Percentiles rank a stretch among this genome's conserved stretches.
Evolutionary conservation across 805 yeast genomes (phyloP).

Genomic region (Metschnikowia santaceciliae): DNA sequence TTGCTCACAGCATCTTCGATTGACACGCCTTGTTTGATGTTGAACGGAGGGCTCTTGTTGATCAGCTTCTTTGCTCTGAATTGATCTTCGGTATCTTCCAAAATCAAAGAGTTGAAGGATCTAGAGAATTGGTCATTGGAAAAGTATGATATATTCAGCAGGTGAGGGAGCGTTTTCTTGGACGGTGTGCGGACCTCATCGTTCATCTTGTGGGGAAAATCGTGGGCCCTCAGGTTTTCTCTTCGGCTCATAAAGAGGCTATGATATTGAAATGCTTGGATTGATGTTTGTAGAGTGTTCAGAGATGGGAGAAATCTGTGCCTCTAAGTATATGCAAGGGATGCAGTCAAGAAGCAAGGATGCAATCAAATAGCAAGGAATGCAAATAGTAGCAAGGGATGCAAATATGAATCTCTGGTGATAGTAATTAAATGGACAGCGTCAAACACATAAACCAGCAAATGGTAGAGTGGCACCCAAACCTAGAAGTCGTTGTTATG

Average conservation of each 20-base stretch:
- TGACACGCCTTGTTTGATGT: conserved; percentile 29
- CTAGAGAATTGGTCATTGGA: conserved; percentile 39
- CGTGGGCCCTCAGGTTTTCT: not conserved
- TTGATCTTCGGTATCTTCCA: conserved; percentile 33
- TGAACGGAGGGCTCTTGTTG: conserved; percentile 42
- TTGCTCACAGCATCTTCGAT: conserved; percentile 17
- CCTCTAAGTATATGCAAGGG: not conserved
- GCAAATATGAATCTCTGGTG: not conserved
- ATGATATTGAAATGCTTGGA: not conserved
- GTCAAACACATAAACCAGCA: not conserved
- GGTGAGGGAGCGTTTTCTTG: conserved; percentile 5
- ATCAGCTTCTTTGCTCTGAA: conserved; percentile 19
- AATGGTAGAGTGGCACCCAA: not conserved
- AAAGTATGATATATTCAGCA: conserved; percentile 27
- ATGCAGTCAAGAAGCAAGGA: not conserved
- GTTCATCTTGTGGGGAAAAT: not conserved
- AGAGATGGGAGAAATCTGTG: not conserved
- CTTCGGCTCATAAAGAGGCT: not conserved
- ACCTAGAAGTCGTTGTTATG: not conserved
- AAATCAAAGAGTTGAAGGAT: conserved; percentile 40
- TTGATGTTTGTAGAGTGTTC: not conserved
- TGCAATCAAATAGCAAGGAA: not conserved
- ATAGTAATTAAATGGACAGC: not conserved
- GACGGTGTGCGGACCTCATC: conserved; percentile 5
- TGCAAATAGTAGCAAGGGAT: not conserved